Percentiles rank a stretch among this genome's conserved stretches.
phyloP scores from a whole-genome alignment of 257 asterid species.

The Salvia splendens region DNA sequence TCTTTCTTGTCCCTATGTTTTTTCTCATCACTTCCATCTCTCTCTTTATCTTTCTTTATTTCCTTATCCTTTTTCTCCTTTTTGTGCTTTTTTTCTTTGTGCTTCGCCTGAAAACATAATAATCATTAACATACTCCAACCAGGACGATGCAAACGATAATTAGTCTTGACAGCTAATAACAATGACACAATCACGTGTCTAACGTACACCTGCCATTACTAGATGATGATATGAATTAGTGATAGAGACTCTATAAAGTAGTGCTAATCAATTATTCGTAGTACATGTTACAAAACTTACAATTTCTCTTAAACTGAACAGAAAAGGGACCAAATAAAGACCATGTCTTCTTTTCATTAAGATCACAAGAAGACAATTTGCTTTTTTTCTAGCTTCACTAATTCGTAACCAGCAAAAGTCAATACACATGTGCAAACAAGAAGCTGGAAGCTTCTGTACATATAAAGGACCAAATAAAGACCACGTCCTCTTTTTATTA shows the following conservation, averaged over 20 bases:
- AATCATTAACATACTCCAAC: conserved; percentile 25
- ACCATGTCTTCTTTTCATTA: background rate
- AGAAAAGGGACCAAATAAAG: background rate
- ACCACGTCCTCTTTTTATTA: background rate
- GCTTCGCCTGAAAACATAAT: conserved; percentile 55
- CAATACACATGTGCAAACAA: background rate
- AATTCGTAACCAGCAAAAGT: background rate
- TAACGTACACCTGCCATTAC: background rate
- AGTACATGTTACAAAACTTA: background rate
- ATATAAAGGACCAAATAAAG: background rate
- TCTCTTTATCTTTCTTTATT: conserved; percentile 67
- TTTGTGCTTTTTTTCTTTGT: conserved; percentile 63
- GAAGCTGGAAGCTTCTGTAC: background rate
- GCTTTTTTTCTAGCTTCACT: conserved; percentile 8
- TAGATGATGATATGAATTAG: background rate
- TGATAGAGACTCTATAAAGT: conserved; percentile 13
- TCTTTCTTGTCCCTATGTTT: conserved; percentile 69
- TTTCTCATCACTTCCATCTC: conserved; percentile 57
- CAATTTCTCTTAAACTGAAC: conserved; percentile 22
- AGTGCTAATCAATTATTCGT: background rate
- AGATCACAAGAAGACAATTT: background rate
- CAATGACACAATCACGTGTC: too few relatives aligned
- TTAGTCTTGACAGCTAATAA: too few relatives aligned
- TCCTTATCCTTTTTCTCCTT: conserved; percentile 72
- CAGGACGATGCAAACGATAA: background rate